Evolutionary conservation across 2,329 filamentous ascomycete species (phyloP), one percentile per base, ranked within the genome.

Genomic region (Cladosporium sp.): DNA sequence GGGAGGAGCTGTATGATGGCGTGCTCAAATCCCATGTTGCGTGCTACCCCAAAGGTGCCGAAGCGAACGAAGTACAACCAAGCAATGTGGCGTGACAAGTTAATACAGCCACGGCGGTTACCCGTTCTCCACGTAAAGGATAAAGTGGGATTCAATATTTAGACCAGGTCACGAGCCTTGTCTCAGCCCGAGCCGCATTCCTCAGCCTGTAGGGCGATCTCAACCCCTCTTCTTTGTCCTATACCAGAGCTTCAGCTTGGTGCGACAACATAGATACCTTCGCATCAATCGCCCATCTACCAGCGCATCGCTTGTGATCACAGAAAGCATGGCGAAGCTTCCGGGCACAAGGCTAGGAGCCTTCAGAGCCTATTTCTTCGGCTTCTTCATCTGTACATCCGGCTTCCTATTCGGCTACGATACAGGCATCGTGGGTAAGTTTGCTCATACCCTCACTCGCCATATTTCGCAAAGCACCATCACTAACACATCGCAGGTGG

Each of bases 401-500:
- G 64, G 64, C 2, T 65, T 65, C 51, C 51, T 65, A 10, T 69
- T 66, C 61, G 75, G 75, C 36, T 78, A 78, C 62, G 75, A 78
- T 57, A 74, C 71, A 37, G 76, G 76, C 57, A 77, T 77, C 60
- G 68, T 62, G 62, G 65, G 53, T 50, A 35, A 6, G 28, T 44
- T 61, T 35, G 32, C 13, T 55, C 28, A 17, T 8, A n/a, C n/a
- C n/a, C n/a, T n/a, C n/a, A 32, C n/a, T 17, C 9, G 28, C 28
- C 28, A 20, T 19, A 10, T 4, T 22, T 13, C 13, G 13, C 25
- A 13, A 24, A 58, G 79, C 77, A n/a, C 59, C 60, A 69, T 9
- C 78, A 77, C 60, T 69, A 69, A 65, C 3, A 64, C 76, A 44
- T 69, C 72, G 53, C 77, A 75, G 66, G 65, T 37, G 66, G 66